Conservation (phyloP, 345 rosid genomes). For the Draba incana region DNA sequence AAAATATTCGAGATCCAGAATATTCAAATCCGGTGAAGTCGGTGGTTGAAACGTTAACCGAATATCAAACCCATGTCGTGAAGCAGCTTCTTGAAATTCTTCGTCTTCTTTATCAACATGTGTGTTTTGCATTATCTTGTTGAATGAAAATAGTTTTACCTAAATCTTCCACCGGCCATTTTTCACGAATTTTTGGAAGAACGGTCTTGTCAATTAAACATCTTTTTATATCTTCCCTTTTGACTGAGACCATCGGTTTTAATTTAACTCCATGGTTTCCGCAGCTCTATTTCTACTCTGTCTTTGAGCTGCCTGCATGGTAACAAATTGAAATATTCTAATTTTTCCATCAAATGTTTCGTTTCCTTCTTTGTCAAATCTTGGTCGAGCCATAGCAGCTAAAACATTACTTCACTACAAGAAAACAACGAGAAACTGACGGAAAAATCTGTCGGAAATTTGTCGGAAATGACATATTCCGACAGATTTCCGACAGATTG, state of each 20-base stretch:
- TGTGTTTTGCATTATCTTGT: not conserved
- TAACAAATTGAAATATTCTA: too few relatives aligned
- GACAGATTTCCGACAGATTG: too few relatives aligned
- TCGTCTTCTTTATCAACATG: not conserved
- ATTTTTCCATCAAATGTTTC: too few relatives aligned
- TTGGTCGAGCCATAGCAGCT: too few relatives aligned
- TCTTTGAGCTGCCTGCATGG: not conserved
- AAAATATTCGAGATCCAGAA: not conserved
- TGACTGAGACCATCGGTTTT: not conserved
- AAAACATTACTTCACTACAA: too few relatives aligned
- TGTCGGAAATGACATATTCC: too few relatives aligned
- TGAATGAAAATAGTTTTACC: not conserved
- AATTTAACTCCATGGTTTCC: conserved; percentile 3
- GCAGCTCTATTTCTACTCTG: not conserved
- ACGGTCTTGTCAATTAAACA: not conserved
- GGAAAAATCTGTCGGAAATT: too few relatives aligned
- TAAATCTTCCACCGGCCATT: not conserved
- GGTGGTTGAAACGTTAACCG: not conserved
- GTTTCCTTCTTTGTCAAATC: too few relatives aligned
- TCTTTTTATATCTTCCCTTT: not conserved
- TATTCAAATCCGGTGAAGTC: not conserved
- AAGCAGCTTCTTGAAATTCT: not conserved
- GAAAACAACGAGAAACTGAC: too few relatives aligned
- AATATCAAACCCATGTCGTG: not conserved
- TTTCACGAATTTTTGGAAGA: not conserved